A percentile compares a stretch with the other conserved stretches of the same genome.
phyloP scores from a whole-genome alignment of 1,284 basidiomycete genomes.

The Ceratobasidium sp. region DNA sequence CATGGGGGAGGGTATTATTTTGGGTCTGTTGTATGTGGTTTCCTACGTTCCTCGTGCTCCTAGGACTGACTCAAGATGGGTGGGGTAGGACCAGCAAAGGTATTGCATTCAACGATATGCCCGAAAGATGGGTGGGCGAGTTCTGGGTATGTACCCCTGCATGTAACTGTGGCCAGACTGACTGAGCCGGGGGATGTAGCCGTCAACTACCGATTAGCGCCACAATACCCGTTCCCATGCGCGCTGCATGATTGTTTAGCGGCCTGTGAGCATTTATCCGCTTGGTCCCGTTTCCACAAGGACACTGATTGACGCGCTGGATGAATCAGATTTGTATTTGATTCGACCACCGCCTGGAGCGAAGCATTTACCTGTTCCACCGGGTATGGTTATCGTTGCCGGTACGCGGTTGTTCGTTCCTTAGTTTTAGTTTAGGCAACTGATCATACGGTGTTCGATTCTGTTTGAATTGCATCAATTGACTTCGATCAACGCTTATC shows the following conservation, averaged over 20 bases:
- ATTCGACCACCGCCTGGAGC: constrained; percentile 79
- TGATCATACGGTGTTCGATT: too few species aligned
- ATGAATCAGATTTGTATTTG: constrained; percentile 73
- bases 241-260: constrained; percentile 90
- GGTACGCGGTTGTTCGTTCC: constrained; percentile 63
- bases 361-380: constrained; percentile 83
- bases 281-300: too few species aligned
- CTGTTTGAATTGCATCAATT: constrained; percentile 58
- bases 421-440: too few species aligned
- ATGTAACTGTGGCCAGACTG: constrained; percentile 48
- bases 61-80: neutral
- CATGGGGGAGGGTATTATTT: constrained; percentile 82
- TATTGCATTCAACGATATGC: constrained; percentile 89
- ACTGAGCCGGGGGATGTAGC: constrained; percentile 62
- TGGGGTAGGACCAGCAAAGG: constrained; percentile 60
- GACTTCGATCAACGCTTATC: constrained; percentile 4
- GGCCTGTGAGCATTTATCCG: constrained; percentile 68
- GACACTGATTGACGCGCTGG: constrained; percentile 57
- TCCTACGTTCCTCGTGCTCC: neutral
- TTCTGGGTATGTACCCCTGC: constrained; percentile 72
- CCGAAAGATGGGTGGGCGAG: constrained; percentile 89
- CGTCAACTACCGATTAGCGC: constrained; percentile 90
- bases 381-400: constrained; percentile 84
- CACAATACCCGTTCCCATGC: constrained; percentile 97
- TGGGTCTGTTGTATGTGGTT: constrained; percentile 67